Evolutionary conservation across 2,329 filamentous ascomycete genomes (phyloP).

Genomic region (Ilyonectria destructans): DNA sequence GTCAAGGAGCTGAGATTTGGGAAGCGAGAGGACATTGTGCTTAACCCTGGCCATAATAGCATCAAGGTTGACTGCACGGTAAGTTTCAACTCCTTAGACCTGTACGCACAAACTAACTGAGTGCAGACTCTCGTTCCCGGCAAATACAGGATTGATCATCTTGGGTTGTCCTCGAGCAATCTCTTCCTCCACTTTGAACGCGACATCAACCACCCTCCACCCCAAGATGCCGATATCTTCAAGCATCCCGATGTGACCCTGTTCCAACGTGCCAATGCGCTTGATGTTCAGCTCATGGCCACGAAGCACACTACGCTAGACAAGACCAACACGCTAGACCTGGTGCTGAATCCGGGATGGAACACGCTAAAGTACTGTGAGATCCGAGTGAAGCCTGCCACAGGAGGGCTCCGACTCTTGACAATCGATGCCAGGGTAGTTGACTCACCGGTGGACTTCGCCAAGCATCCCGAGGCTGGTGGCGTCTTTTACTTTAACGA

Average conservation of each 20-base stretch:
- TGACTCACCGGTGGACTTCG: slow-evolving; percentile 59
- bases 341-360: slow-evolving; percentile 82
- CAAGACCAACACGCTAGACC: slow-evolving; percentile 82
- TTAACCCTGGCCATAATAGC: slow-evolving; percentile 66
- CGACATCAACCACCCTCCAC: slow-evolving; percentile 64
- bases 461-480: slow-evolving; percentile 69
- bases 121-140: slow-evolving; percentile 77
- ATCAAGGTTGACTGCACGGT: slow-evolving; percentile 57
- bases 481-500: slow-evolving; percentile 68
- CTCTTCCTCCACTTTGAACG: slow-evolving; percentile 78
- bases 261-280: slow-evolving; percentile 79
- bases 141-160: slow-evolving; percentile 81
- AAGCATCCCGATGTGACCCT: slow-evolving; percentile 77
- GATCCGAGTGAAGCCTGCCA: slow-evolving; percentile 75
- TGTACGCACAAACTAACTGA: slow-evolving; percentile 47
- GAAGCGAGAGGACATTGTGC: slow-evolving; percentile 44
- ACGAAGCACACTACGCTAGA: slow-evolving; percentile 85
- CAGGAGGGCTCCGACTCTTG: slow-evolving; percentile 76
- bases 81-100: slow-evolving; percentile 36
- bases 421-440: slow-evolving; percentile 72
- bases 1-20: slow-evolving; percentile 71
- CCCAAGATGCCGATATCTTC: slow-evolving; percentile 68
- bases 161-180: slow-evolving; percentile 77
- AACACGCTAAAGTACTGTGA: slow-evolving; percentile 77
- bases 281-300: slow-evolving; percentile 78